Evolutionary conservation across 768 basidiomycete genomes (phyloP).

Genomic region (Amanita muscaria): DNA sequence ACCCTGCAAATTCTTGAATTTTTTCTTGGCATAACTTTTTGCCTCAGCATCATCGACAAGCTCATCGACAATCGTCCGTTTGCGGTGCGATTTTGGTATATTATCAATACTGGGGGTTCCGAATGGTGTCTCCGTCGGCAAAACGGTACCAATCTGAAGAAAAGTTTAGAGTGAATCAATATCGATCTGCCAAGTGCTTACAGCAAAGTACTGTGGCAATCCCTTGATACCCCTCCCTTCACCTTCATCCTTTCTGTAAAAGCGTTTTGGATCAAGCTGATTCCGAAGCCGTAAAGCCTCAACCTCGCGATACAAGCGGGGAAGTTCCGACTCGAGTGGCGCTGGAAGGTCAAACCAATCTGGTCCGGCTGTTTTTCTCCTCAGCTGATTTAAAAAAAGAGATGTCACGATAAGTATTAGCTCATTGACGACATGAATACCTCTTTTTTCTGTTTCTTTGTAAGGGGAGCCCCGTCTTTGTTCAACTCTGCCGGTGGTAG

Average conservation of each 20-base stretch:
- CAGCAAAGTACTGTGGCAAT: slow-evolving; percentile 86
- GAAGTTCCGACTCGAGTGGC: slow-evolving; percentile 70
- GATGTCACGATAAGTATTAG: slow-evolving; percentile 1
- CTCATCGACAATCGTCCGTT: slow-evolving; percentile 82
- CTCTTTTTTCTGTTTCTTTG: slow-evolving; percentile 64
- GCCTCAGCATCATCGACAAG: slow-evolving; percentile 84
- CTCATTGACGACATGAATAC: slow-evolving; percentile 27
- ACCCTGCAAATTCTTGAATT: slow-evolving; percentile 71
- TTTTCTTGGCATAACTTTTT: slow-evolving; percentile 83
- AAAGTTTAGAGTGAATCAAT: slow-evolving; percentile 6
- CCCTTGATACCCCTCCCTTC: slow-evolving; percentile 81
- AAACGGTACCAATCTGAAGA: slow-evolving; percentile 67
- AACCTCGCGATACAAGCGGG: slow-evolving; percentile 74
- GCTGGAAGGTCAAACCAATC: slow-evolving; percentile 88
- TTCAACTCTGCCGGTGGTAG: slow-evolving; percentile 50
- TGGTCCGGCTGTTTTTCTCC: slow-evolving; percentile 64
- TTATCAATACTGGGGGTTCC: slow-evolving; percentile 63
- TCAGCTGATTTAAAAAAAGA: slow-evolving; percentile 42
- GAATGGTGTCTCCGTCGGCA: slow-evolving; percentile 65
- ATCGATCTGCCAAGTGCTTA: slow-evolving; percentile 24
- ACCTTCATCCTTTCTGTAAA: slow-evolving; percentile 81
- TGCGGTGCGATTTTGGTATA: slow-evolving; percentile 58
- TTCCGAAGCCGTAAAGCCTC: slow-evolving; percentile 82
- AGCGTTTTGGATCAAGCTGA: slow-evolving; percentile 86
- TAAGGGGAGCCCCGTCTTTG: slow-evolving; percentile 57